These are phyloP conservation scores for Naganishia cerealis DNA, from an alignment of 1,284 basidiomycete genomes.

Conservation along the genomic window DNA sequence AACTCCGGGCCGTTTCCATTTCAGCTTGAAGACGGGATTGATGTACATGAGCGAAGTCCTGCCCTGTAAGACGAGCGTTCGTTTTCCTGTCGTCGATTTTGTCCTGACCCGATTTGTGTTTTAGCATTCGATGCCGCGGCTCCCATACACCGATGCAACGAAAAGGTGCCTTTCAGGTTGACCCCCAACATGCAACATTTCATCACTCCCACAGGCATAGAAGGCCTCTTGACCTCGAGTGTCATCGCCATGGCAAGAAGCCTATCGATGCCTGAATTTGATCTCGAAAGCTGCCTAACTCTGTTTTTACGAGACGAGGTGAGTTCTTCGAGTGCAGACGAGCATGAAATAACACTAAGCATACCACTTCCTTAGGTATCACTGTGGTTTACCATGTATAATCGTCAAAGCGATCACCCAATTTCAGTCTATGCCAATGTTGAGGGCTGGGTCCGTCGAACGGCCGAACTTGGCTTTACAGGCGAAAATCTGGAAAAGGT, in stretches of 20 bases:
- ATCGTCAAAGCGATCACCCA: conserved; percentile 64
- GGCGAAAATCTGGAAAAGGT: conserved; percentile 71
- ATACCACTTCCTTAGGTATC: conserved; percentile 37
- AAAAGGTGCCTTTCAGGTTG: conserved; percentile 92
- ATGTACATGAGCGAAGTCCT: conserved; percentile 88
- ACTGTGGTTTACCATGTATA: conserved; percentile 53
- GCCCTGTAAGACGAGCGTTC: conserved; percentile 62
- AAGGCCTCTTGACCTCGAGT: conserved; percentile 81
- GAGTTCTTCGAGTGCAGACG: conserved; percentile 62
- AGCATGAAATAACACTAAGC: conserved; percentile 21
- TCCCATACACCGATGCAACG: conserved; percentile 73
- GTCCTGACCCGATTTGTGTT: conserved; percentile 1
- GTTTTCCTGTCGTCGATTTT: neutral
- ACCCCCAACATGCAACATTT: conserved; percentile 96
- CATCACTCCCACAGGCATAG: conserved; percentile 82
- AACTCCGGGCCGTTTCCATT: conserved; percentile 78
- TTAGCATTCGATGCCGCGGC: conserved; percentile 58
- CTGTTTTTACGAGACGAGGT: conserved; percentile 89
- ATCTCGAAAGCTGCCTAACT: conserved; percentile 51
- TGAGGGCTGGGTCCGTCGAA: conserved; percentile 66
- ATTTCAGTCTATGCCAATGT: conserved; percentile 71
- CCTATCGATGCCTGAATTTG: conserved; percentile 87
- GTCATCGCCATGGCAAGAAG: conserved; percentile 89
- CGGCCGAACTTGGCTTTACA: conserved; percentile 49
- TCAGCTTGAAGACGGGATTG: conserved; percentile 83